Evolutionary conservation across 352 stramenopile species (phyloP), one percentile per base, ranked within the genome.

Genomic region (Peronospora destructor): DNA sequence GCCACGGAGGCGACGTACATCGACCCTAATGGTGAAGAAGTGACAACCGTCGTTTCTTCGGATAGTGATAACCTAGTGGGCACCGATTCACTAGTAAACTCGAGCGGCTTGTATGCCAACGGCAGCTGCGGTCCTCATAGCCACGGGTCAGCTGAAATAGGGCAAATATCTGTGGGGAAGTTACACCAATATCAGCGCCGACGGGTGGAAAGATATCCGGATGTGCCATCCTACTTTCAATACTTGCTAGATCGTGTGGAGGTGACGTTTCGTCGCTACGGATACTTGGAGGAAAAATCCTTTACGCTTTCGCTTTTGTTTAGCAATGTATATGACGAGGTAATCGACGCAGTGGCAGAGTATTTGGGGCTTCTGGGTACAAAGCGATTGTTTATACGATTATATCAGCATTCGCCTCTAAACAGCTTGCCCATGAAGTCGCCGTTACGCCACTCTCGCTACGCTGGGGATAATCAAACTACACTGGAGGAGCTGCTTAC

Each of bases 191-290:
- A 36, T 19, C 39, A 39, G 16, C 56, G 54, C 13, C 40, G 16
- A 12, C 5, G 33, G 2, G 42, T 50, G 6, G 76, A 87, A 44
- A 53, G 53, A 28, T 91, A 91, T 65, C 71, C 81, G 0, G 66
- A 85, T 42, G 77, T 89, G 14, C 73, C 64, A 25, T 78, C 65
- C 1, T 94, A 92, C 58, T 92, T 94, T 28, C 72, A 71, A 46
- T 94, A 92, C 41, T 45, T 91, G 39, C 54, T 94, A 16, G 79
- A 94, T 61, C 80, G 81, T 9, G 66, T 91, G 13, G 84, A 94
- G 29, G 64, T 94, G 3, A 61, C 61, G 1, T 91, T 94, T 34
- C 67, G 78, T 11, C 57, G 59, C n/a, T 77, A 81, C 42, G 64
- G 67, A 0, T 51, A 75, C 39, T 51, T 56, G 7, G 70, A 87